phyloP scores from a whole-genome alignment of 768 basidiomycete genomes.

The Lactarius sanguifluus region DNA sequence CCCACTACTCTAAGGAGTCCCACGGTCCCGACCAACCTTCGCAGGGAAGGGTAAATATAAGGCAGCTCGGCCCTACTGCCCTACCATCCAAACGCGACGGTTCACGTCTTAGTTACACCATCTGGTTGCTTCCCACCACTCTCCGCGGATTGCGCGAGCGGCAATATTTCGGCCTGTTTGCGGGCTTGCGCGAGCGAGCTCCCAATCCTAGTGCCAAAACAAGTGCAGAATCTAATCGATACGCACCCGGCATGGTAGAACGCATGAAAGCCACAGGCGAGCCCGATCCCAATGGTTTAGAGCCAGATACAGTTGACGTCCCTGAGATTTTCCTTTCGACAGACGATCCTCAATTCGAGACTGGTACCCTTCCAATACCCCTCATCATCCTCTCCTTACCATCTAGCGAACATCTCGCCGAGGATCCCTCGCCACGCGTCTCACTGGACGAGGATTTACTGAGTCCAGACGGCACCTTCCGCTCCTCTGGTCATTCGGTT shows the following conservation, averaged over 20 bases:
- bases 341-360: constrained; percentile 6
- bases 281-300: background rate
- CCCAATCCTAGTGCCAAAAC: background rate
- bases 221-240: background rate
- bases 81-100: background rate
- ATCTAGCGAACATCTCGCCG: constrained; percentile 11
- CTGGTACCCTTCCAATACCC: constrained; percentile 7
- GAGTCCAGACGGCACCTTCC: constrained; percentile 21
- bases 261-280: background rate
- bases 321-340: constrained; percentile 7
- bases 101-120: background rate
- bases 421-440: background rate
- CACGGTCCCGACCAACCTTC: constrained; percentile 14
- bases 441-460: constrained; percentile 15
- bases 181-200: background rate
- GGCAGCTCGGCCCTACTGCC: background rate
- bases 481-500: background rate
- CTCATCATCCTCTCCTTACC: constrained; percentile 23
- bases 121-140: background rate
- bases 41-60: constrained; percentile 8
- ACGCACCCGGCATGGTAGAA: background rate
- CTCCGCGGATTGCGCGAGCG: background rate
- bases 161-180: background rate
- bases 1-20: background rate
- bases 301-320: background rate